Conservation (phyloP, 2,329 filamentous ascomycete genomes). For the Fusarium floridanum region DNA sequence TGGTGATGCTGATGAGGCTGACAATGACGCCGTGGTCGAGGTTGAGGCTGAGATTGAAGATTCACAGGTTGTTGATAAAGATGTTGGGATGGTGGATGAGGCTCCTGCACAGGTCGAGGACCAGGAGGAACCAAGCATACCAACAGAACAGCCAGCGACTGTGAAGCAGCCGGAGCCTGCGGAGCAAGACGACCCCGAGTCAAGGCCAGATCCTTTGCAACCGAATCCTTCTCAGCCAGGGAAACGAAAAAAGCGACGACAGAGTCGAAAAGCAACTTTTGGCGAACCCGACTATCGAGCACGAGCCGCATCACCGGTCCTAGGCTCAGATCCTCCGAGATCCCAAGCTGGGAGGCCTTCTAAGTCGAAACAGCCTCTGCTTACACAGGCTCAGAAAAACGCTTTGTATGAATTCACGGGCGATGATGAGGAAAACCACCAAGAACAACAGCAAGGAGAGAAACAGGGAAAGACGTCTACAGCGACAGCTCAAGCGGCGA, state of each 20-base stretch:
- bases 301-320: slow-evolving; percentile 24
- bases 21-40: not conserved
- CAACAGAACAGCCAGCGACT: not conserved
- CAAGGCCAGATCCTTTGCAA: not conserved
- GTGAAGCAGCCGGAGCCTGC: too few species aligned
- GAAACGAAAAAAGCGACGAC: slow-evolving; percentile 8
- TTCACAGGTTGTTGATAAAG: not conserved
- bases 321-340: slow-evolving; percentile 15
- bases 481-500: not conserved
- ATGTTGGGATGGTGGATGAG: not conserved
- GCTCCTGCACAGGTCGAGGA: not conserved
- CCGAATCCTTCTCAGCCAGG: not conserved
- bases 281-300: slow-evolving; percentile 3
- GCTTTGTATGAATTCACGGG: not conserved
- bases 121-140: not conserved
- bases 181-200: not conserved
- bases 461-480: not conserved
- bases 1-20: too few species aligned
- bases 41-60: not conserved
- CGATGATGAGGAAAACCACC: not conserved
- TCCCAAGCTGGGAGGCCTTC: not conserved
- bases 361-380: not conserved
- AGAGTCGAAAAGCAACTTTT: slow-evolving; percentile 27
- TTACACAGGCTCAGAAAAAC: not conserved
- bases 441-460: not conserved